Conservation (phyloP, 1,284 basidiomycete species). For the Fomitopsis pinicola region DNA sequence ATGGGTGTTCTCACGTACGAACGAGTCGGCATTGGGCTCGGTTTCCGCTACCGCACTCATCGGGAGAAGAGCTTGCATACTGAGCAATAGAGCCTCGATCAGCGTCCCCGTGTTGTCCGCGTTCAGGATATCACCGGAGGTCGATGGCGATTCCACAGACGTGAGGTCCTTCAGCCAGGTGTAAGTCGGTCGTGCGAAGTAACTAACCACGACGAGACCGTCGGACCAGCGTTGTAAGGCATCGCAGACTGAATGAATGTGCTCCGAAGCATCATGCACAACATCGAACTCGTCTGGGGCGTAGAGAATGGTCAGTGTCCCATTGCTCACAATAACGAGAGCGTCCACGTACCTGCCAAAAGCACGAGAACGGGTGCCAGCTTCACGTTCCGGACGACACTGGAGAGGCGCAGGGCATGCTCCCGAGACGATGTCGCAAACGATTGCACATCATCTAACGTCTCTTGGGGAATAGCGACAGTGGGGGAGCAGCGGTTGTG, state of each 20-base stretch:
- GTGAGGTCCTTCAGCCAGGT: conserved; percentile 41
- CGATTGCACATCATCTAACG: conserved; percentile 9
- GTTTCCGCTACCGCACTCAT: conserved; percentile 7
- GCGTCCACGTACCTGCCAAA: conserved; percentile 29
- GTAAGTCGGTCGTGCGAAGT: conserved; percentile 46
- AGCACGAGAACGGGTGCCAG: conserved; percentile 30
- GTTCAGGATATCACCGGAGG: background rate
- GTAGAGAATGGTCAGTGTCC: background rate
- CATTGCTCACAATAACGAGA: background rate
- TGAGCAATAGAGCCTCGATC: conserved; percentile 53
- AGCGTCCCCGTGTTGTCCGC: conserved; percentile 32
- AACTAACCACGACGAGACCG: conserved; percentile 36
- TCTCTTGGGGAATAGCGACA: conserved; percentile 1
- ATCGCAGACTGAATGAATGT: conserved; percentile 12
- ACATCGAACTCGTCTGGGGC: conserved; percentile 13
- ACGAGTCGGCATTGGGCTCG: conserved; percentile 22
- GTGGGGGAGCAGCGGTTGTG: conserved; percentile 10
- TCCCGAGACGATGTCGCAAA: conserved; percentile 8
- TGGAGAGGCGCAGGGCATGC: conserved; percentile 14
- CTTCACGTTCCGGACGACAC: conserved; percentile 25
- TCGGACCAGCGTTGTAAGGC: conserved; percentile 31
- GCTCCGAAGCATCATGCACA: conserved; percentile 2
- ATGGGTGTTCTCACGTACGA: conserved; percentile 24
- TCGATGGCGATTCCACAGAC: conserved; percentile 3
- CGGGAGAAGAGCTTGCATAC: conserved; percentile 30